Percentiles rank a stretch among this genome's conserved stretches.
Conservation (phyloP, 176 grass and related monocot species). For the Carex pumila region DNA sequence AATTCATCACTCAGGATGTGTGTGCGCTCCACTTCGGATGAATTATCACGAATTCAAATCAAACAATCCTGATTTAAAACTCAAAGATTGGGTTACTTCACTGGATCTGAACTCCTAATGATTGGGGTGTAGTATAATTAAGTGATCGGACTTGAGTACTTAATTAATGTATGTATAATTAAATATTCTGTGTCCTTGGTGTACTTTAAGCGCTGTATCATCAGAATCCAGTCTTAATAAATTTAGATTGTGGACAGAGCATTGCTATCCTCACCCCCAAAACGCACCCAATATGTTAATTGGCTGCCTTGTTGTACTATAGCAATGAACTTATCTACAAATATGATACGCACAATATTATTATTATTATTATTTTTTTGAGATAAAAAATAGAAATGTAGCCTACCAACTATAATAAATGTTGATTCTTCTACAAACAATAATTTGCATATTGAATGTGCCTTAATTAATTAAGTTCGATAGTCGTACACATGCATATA, state of each 20-base stretch:
- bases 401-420: too few relatives aligned
- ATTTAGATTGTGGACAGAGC: slow-evolving; percentile 6
- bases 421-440: too few relatives aligned
- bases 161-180: slow-evolving; percentile 1
- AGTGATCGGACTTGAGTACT: too few relatives aligned
- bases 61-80: too few relatives aligned
- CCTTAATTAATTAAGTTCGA: neutral
- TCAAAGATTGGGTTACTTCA: too few relatives aligned
- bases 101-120: neutral
- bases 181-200: slow-evolving; percentile 1
- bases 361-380: too few relatives aligned
- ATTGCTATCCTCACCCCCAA: neutral
- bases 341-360: too few relatives aligned
- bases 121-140: neutral
- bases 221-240: neutral
- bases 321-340: too few relatives aligned
- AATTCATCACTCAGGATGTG: too few relatives aligned
- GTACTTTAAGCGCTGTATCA: neutral
- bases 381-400: too few relatives aligned
- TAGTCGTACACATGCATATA: neutral
- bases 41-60: too few relatives aligned
- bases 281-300: neutral
- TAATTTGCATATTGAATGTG: neutral
- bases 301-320: neutral
- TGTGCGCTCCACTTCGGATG: too few relatives aligned